Evolutionary conservation across 169 alveolate genomes (phyloP), one percentile per base, ranked within the genome.

Genomic region (Cryptosporidium baileyi): DNA sequence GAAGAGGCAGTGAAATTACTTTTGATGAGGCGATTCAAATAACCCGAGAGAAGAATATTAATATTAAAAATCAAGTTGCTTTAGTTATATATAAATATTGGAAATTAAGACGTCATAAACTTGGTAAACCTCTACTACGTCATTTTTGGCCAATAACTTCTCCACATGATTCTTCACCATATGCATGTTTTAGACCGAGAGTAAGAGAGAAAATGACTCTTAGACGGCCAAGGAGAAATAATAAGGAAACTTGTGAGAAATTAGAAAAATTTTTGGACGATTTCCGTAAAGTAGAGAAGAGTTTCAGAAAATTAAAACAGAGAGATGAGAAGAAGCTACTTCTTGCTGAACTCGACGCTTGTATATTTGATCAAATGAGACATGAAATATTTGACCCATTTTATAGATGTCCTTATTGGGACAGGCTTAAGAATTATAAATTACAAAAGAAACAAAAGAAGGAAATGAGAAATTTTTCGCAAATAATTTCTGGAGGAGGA

Each of bases 151-250:
- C 94, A 8, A 89, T 85, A 15, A 91, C 93, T 17, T 74, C 82
- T 61, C 91, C 94, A n/a, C 91, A 90, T 61, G 94, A 93, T 43
- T 60, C 93, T 7, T 92, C 95, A 24, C 94, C 96, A 5, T 88
- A 89, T 60, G 92, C 95, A 1, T 92, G 93, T 19, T 93, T 93
- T 45, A 82, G 96, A 43, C 94, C 96, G 4, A 82, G 95, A 7
- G 93, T 93, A 22, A 90, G 91, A 89, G 96, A 93, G 60, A 93
- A 93, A 88, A 93, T 93, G 96, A 82, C 93, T 28, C 80, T 93
- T 59, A 88, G 96, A 59, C 89, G 93, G 15, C 95, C 95, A 34
- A 92, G 95, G 11, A 90, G 94, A 44, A 93, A 89, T 17, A 90
- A 91, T 57, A 82, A 80, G 54, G 96, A 93, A 47, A 90, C 81